phyloP scores from a whole-genome alignment of 164 flowering plant genomes.

The Cinnamomum micranthum region DNA sequence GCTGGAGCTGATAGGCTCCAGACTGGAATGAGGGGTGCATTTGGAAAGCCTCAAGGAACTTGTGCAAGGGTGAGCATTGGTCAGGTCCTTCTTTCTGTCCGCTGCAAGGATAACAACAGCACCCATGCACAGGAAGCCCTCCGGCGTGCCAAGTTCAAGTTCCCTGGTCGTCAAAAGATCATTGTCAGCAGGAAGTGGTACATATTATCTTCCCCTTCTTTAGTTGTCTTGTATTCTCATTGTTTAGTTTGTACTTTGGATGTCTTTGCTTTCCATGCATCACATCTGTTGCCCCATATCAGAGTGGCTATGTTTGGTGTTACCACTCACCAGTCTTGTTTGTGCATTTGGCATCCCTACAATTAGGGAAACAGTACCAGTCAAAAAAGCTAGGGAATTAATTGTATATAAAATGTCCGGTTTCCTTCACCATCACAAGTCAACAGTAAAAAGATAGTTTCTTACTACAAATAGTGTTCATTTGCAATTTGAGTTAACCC shows the following conservation, averaged over 20 bases:
- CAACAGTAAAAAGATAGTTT: no score
- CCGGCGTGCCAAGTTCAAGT: conserved; percentile 34
- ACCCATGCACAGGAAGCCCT: conserved; percentile 30
- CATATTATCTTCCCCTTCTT: background rate
- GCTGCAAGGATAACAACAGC: conserved; percentile 32
- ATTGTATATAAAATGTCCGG: no score
- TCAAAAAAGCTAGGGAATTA: no score
- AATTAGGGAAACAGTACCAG: no score
- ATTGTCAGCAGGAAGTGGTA: conserved; percentile 35
- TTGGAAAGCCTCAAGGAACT: conserved; percentile 35
- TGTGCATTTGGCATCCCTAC: no score
- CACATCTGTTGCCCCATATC: no score
- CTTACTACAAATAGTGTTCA: no score
- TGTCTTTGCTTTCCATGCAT: background rate
- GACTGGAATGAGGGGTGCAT: conserved; percentile 41
- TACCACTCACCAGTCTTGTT: no score
- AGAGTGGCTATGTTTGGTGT: no score
- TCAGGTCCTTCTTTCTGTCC: conserved; percentile 31
- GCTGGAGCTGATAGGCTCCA: conserved; percentile 44
- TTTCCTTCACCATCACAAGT: no score
- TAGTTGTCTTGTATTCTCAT: background rate
- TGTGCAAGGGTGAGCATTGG: conserved; percentile 35
- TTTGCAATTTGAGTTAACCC: no score
- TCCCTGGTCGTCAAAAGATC: conserved; percentile 38
- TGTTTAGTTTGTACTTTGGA: background rate